A percentile compares a stretch with the other conserved stretches of the same genome.
Conservation (phyloP, 2,329 filamentous ascomycete genomes). For the Chalaropsis thielavioides region DNA sequence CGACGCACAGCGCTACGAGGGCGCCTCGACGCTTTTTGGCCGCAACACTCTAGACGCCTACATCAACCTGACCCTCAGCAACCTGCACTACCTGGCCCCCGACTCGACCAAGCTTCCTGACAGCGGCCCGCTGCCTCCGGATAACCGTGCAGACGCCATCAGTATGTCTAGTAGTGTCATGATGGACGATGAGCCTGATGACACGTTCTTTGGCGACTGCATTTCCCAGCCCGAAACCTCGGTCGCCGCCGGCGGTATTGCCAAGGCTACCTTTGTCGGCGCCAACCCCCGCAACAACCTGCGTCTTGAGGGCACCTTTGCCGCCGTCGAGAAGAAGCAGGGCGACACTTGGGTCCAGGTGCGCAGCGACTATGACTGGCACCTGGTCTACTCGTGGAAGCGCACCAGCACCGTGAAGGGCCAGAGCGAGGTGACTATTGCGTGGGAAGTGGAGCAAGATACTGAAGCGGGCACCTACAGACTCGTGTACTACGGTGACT, state of each 20-base stretch:
- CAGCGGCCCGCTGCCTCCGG: conserved; percentile 49
- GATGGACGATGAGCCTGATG: conserved; percentile 50
- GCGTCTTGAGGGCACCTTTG: conserved; percentile 61
- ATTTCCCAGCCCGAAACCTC: conserved; percentile 34
- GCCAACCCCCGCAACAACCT: conserved; percentile 84
- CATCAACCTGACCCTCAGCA: conserved; percentile 61
- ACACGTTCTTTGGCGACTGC: conserved; percentile 56
- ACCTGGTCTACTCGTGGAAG: conserved; percentile 64
- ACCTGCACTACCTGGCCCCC: conserved; percentile 50
- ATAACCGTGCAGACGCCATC: conserved; percentile 61
- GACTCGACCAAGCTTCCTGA: conserved; percentile 28
- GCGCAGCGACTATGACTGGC: conserved; percentile 70
- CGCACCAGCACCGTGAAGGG: conserved; percentile 55
- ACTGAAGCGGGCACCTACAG: conserved; percentile 55
- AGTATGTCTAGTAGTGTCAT: conserved; percentile 69
- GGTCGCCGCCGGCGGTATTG: conserved; percentile 37
- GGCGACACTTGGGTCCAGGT: conserved; percentile 45
- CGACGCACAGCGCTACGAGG: conserved; percentile 72
- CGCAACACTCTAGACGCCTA: conserved; percentile 74
- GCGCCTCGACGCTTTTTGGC: conserved; percentile 76
- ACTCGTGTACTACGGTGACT: conserved; percentile 71
- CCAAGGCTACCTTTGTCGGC: conserved; percentile 59
- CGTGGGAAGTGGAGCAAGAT: conserved; percentile 48
- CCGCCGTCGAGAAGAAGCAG: conserved; percentile 47
- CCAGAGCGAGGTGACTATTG: conserved; percentile 59